Conservation (phyloP, 2,329 filamentous ascomycete genomes). For the Diaporthe sp. region DNA sequence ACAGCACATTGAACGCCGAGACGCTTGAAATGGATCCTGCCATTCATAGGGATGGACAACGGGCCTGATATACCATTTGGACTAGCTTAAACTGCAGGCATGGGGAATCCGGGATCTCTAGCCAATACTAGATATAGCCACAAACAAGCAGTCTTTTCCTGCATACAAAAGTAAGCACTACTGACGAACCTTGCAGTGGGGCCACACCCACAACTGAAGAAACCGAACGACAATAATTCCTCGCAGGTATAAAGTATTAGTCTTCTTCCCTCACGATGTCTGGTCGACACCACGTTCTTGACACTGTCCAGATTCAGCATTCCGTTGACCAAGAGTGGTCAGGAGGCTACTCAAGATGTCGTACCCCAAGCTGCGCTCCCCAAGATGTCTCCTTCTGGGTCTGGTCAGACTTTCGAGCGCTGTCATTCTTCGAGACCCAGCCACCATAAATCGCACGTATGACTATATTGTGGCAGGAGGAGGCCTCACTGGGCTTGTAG, state of each 20-base stretch:
- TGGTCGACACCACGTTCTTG: neutral
- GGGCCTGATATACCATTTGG: neutral
- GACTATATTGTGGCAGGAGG: conserved; percentile 57
- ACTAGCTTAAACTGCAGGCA: conserved; percentile 14
- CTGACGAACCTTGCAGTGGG: neutral
- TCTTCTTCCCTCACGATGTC: neutral
- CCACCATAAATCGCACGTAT: conserved; percentile 52
- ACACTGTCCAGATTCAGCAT: neutral
- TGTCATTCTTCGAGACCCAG: neutral
- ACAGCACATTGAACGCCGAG: neutral
- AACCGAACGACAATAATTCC: neutral
- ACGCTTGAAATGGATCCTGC: neutral
- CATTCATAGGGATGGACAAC: neutral
- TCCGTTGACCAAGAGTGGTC: neutral
- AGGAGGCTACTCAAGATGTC: neutral
- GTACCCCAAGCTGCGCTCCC: neutral
- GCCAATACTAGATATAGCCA: conserved; percentile 5
- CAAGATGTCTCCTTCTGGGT: neutral
- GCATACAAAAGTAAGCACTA: conserved; percentile 22
- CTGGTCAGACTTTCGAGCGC: neutral
- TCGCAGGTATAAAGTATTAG: neutral
- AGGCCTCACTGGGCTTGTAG: conserved; percentile 53
- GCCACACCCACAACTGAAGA: neutral
- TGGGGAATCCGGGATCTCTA: neutral
- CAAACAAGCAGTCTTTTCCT: neutral